phyloP scores from a whole-genome alignment of 768 basidiomycete genomes.

The Termitomyces sp. region DNA sequence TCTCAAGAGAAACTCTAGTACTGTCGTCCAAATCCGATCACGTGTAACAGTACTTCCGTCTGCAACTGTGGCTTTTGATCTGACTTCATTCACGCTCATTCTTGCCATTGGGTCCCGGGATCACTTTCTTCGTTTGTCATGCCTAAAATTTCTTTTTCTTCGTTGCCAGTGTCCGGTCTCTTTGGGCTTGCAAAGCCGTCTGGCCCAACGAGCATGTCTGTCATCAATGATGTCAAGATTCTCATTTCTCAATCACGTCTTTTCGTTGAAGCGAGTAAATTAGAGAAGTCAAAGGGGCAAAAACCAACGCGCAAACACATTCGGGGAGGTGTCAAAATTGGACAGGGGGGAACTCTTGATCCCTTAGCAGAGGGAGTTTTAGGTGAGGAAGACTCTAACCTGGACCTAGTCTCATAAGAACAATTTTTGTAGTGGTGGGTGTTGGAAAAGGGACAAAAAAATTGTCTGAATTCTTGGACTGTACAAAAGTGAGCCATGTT shows the following conservation, averaged over 20 bases:
- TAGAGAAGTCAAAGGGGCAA: constrained; percentile 48
- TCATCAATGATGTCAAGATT: constrained; percentile 81
- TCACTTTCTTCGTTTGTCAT: constrained; percentile 29
- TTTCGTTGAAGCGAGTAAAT: constrained; percentile 65
- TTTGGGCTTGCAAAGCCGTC: constrained; percentile 92
- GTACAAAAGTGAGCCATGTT: constrained; percentile 64
- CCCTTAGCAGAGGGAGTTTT: constrained; percentile 95
- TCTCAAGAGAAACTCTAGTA: too few species aligned
- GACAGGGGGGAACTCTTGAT: constrained; percentile 94
- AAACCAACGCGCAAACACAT: constrained; percentile 39
- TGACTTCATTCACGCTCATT: not conserved
- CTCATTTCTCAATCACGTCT: constrained; percentile 74
- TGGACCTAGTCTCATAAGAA: not conserved
- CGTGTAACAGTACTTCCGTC: too few species aligned
- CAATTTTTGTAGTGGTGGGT: constrained; percentile 64
- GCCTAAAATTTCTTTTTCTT: constrained; percentile 57
- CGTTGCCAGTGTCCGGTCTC: constrained; percentile 70
- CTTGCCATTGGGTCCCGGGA: not conserved
- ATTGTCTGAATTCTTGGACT: constrained; percentile 77
- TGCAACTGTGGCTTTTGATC: too few species aligned
- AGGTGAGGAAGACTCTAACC: constrained; percentile 42
- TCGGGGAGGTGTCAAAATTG: constrained; percentile 68
- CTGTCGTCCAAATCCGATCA: too few species aligned
- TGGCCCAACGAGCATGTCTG: constrained; percentile 88
- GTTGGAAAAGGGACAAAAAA: constrained; percentile 89